Base-by-base conservation (phyloP, 768 basidiomycete genomes). In the Hygrocybe punicea region DNA sequence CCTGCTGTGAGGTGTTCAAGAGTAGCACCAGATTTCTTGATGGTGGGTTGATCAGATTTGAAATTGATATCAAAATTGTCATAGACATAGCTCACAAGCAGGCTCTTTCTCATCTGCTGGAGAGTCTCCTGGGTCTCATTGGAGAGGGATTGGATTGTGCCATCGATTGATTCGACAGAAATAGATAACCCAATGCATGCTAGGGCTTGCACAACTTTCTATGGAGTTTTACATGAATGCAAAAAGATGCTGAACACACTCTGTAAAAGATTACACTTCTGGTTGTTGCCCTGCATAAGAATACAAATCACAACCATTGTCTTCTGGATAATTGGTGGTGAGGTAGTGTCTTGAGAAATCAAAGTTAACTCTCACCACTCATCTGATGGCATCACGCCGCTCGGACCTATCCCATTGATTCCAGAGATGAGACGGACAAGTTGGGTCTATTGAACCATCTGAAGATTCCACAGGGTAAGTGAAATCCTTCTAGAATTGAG, bases 231-330 rank as follows among this genome's bases (percentile, higher is more conserved):
- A 37, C 49, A 58, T 2, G 67, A 52, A 49, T 69, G 67, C 3
- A 62, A 40, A 53, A 69, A 70, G 1, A 70, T 44, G 0, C n/a
- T n/a, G n/a, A n/a, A n/a, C n/a, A n/a, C n/a, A n/a, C n/a, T n/a
- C n/a, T n/a, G n/a, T n/a, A n/a, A 68, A 68, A 40, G 68, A 51
- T 70, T 70, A 53, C 59, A 60, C 9, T 50, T 53, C 3, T 48
- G 29, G 50, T 59, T 59, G 3, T 11, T 13, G 23, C 45, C 48
- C 21, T 59, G 45, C 45, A 59, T 34, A 3, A 59, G 11, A n/a
- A 59, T 59, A 51, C 58, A 55, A 33, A 54, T 47, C 3, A 58
- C 45, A 42, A 35, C 37, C 14, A 51, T 53, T 21, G 13, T n/a
- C 39, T 57, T 57, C 56, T 57, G 39, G 10, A 51, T 39, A n/a